A percentile compares a stretch with the other conserved stretches of the same genome.
Conservation (phyloP, 768 basidiomycete species). For the Kwoniella dendrophila region DNA sequence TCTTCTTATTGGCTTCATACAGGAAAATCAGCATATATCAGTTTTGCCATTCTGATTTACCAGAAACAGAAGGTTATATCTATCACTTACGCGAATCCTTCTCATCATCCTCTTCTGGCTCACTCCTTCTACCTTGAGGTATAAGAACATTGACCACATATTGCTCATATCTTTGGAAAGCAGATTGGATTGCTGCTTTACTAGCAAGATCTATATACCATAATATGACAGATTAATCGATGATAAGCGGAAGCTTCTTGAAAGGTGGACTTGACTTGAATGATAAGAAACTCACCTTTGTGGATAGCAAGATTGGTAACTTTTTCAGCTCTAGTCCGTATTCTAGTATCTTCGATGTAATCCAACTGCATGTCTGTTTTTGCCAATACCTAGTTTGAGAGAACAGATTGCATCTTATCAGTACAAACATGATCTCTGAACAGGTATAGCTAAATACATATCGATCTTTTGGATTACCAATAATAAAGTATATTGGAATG, state of each 20-base stretch:
- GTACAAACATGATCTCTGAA: no score
- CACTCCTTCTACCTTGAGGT: constrained; percentile 1
- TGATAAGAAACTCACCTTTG: constrained; percentile 14
- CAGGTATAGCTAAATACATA: no score
- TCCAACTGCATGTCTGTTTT: constrained; percentile 40
- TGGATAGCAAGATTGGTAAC: constrained; percentile 16
- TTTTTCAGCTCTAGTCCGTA: constrained; percentile 22
- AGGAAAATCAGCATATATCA: no score
- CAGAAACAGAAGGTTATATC: not conserved
- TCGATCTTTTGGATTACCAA: not conserved
- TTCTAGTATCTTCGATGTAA: constrained; percentile 24
- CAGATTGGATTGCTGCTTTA: constrained; percentile 19
- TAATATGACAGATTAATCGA: no score
- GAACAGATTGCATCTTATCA: not conserved
- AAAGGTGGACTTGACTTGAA: not conserved
- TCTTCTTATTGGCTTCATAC: constrained; percentile 25
- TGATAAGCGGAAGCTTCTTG: not conserved
- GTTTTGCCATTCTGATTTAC: not conserved
- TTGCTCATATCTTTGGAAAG: constrained; percentile 16
- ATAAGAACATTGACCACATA: constrained; percentile 20
- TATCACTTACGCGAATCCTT: constrained; percentile 10
- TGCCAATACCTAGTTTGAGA: constrained; percentile 29
- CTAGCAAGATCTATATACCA: constrained; percentile 14
- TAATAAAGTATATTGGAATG: not conserved
- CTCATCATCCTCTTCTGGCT: not conserved